Evolutionary conservation across 2,329 filamentous ascomycete genomes (phyloP).

Genomic region (Fusarium acutatum): DNA sequence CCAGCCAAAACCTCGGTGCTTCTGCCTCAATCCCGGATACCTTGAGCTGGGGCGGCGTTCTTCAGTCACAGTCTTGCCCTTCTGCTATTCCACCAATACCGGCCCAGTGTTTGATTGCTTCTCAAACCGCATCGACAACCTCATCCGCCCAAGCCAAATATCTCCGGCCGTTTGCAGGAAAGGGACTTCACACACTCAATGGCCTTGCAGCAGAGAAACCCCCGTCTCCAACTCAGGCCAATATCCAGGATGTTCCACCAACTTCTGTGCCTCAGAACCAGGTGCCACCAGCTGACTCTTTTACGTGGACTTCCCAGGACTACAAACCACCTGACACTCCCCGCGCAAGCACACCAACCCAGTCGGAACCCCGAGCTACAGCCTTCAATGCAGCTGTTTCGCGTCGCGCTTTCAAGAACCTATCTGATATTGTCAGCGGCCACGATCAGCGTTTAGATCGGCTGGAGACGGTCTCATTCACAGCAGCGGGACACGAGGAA

Average conservation of each 20-base stretch:
- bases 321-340: conserved; percentile 29
- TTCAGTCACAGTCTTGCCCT: conserved; percentile 51
- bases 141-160: conserved; percentile 61
- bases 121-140: conserved; percentile 62
- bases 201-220: conserved; percentile 42
- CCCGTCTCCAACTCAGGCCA: conserved; percentile 45
- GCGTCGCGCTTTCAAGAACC: conserved; percentile 52
- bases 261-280: conserved; percentile 23
- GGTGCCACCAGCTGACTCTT: conserved; percentile 34
- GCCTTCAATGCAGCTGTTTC: conserved; percentile 38
- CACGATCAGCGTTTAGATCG: conserved; percentile 73
- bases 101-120: conserved; percentile 59
- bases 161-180: conserved; percentile 63
- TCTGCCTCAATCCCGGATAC: conserved; percentile 62
- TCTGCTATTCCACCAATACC: conserved; percentile 56
- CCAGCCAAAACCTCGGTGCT: conserved; percentile 34
- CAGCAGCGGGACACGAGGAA: conserved; percentile 71
- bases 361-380: conserved; percentile 40
- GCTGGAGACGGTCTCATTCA: conserved; percentile 76
- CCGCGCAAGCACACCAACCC: conserved; percentile 37
- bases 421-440: conserved; percentile 63
- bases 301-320: conserved; percentile 36
- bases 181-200: conserved; percentile 63
- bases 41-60: conserved; percentile 58
- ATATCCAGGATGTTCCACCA: conserved; percentile 28